Percentiles rank a stretch among this genome's conserved stretches.
phyloP scores from a whole-genome alignment of 1,284 basidiomycete genomes.

The Gomphus bonarii region DNA sequence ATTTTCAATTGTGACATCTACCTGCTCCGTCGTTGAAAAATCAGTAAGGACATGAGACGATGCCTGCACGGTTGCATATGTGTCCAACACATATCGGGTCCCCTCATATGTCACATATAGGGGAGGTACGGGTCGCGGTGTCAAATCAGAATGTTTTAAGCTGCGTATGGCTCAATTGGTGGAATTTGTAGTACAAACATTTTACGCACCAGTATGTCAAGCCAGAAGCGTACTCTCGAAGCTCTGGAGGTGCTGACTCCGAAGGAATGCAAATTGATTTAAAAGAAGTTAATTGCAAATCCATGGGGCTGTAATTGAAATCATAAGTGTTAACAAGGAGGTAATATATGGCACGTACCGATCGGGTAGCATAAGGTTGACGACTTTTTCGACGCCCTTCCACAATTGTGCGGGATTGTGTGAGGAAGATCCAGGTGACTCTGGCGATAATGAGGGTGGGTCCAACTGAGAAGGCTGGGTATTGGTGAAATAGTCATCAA shows the following conservation, averaged over 20 bases:
- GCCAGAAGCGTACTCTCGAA: slow-evolving; percentile 32
- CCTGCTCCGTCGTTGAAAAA: slow-evolving; percentile 16
- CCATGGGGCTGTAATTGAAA: slow-evolving; percentile 31
- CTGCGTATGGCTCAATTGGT: background rate
- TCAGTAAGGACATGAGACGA: slow-evolving; percentile 15
- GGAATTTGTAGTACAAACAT: background rate
- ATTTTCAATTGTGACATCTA: slow-evolving; percentile 30
- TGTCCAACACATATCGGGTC: background rate
- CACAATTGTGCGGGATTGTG: slow-evolving; percentile 6
- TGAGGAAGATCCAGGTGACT: background rate
- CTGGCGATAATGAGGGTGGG: background rate
- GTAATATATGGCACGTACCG: slow-evolving; percentile 27
- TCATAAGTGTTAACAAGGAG: slow-evolving; percentile 5
- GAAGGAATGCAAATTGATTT: slow-evolving; percentile 23
- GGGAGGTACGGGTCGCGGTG: slow-evolving; percentile 41
- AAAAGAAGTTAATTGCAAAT: slow-evolving; percentile 35
- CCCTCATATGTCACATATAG: slow-evolving; percentile 17
- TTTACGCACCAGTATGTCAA: slow-evolving; percentile 37
- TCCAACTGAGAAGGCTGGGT: background rate
- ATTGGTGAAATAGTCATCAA: background rate
- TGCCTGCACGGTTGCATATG: slow-evolving; percentile 4
- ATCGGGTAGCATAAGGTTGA: slow-evolving; percentile 49
- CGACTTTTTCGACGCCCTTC: slow-evolving; percentile 23
- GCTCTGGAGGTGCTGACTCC: slow-evolving; percentile 28
- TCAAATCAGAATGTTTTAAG: slow-evolving; percentile 15